These are phyloP conservation scores for Ilyonectria destructans DNA, from an alignment of 2,329 filamentous ascomycete species.

Conservation along the genomic window DNA sequence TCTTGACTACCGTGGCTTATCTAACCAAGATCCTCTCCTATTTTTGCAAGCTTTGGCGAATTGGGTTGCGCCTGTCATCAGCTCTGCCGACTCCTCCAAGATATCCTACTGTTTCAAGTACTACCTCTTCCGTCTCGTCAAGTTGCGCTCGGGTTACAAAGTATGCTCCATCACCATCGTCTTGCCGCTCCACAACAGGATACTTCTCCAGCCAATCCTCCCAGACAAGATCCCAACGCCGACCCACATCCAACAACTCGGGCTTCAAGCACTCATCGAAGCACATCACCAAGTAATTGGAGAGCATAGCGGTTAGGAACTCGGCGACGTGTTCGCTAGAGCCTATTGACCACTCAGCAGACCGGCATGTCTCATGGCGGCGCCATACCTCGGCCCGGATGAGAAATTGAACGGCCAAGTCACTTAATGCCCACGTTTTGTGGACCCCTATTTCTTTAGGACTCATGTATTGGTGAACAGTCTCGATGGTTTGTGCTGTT, in stretches of 20 bases:
- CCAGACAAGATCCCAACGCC: slow-evolving; percentile 49
- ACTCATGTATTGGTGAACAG: slow-evolving; percentile 34
- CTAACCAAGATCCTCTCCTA: not conserved
- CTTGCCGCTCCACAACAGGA: slow-evolving; percentile 26
- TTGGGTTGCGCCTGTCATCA: slow-evolving; percentile 21
- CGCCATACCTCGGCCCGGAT: slow-evolving; percentile 48
- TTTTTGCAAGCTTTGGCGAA: not conserved
- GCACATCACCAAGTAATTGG: slow-evolving; percentile 45
- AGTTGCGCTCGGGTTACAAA: slow-evolving; percentile 40
- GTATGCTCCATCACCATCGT: slow-evolving; percentile 14
- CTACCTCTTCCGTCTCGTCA: slow-evolving; percentile 38
- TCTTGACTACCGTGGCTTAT: not conserved
- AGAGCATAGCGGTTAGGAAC: slow-evolving; percentile 45
- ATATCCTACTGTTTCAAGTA: slow-evolving; percentile 47
- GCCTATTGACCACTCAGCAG: slow-evolving; percentile 41
- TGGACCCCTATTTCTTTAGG: not conserved
- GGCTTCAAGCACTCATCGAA: slow-evolving; percentile 36
- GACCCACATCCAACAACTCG: slow-evolving; percentile 13
- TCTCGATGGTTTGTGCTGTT: slow-evolving; percentile 8
- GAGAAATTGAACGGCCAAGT: slow-evolving; percentile 47
- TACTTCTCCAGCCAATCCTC: slow-evolving; percentile 50
- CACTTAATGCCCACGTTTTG: slow-evolving; percentile 24
- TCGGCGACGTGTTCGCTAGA: slow-evolving; percentile 33
- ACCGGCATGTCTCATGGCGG: slow-evolving; percentile 39
- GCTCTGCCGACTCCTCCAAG: slow-evolving; percentile 47